Evolutionary conservation across 495 filamentous ascomycete genomes (phyloP).

Genomic region (Trichoderma reesei): DNA sequence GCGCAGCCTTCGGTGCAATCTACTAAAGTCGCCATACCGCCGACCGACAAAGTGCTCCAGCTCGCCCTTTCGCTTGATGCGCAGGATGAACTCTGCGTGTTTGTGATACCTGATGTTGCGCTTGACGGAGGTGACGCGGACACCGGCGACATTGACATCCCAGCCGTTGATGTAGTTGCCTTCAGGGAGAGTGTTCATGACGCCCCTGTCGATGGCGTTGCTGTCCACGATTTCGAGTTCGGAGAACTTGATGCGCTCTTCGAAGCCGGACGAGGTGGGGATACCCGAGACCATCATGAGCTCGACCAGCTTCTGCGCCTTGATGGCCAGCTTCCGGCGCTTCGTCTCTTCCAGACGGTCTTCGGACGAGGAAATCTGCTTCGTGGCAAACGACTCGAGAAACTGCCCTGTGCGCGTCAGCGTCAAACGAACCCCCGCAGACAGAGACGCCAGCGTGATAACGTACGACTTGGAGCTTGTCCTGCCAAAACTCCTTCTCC

Average conservation of each 20-base stretch:
- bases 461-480: constrained; percentile 89
- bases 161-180: constrained; percentile 87
- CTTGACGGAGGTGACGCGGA: constrained; percentile 70
- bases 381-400: constrained; percentile 94
- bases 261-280: constrained; percentile 90
- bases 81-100: constrained; percentile 88
- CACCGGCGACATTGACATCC: constrained; percentile 93
- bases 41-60: constrained; percentile 68
- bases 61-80: constrained; percentile 64
- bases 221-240: constrained; percentile 95
- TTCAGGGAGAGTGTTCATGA: constrained; percentile 77
- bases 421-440: neutral
- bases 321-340: constrained; percentile 78
- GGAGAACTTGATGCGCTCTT: constrained; percentile 90
- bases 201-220: constrained; percentile 79
- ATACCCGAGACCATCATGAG: constrained; percentile 99
- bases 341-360: constrained; percentile 95
- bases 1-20: constrained; percentile 67
- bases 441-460: constrained; percentile 4
- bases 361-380: constrained; percentile 93
- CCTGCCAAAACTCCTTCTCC: constrained; percentile 99
- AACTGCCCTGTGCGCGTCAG: constrained; percentile 50
- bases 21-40: constrained; percentile 79
- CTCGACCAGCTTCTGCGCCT: constrained; percentile 91
- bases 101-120: constrained; percentile 82